Evolutionary conservation across 164 flowering plant genomes (phyloP), one percentile per base, ranked within the genome.

Genomic region (Buxus sempervirens): DNA sequence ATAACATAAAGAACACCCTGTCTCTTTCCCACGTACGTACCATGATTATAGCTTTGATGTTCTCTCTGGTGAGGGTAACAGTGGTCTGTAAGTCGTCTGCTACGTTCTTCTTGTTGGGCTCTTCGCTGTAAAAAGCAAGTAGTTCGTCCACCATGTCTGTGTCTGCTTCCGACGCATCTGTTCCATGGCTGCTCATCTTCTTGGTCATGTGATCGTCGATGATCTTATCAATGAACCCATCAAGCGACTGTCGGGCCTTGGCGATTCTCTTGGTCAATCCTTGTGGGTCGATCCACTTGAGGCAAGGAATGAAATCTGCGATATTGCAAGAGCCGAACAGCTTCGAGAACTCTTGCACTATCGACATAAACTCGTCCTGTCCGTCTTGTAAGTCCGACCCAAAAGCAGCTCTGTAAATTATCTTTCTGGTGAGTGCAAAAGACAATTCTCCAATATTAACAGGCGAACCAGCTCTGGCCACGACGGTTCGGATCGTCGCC

Each of bases 21-120:
- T n/a, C n/a, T n/a, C n/a, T n/a, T 3, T 32, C 7, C 38, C 3
- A 3, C 38, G 7, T 32, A 32, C 7, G 7, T 82, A 90, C 97
- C 94, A 90, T 90, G 78, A 90, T 89, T 42, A 90, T 90, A 53
- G 92, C 94, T 73, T 90, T 90, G 81, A 90, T 90, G 72, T 90
- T 86, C 28, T 82, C 90, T 68, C 84, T 71, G 0, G 85, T 89
- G 51, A 90, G 83, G 36, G 62, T 84, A 53, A 88, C 72, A 36
- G 87, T 32, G 60, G 54, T 78, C 36, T 83, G 82, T 9, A 82
- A 65, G 66, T 90, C 90, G 0, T 80, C 85, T 1, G 78, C n/a
- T n/a, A n/a, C n/a, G 69, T 21, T 72, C 84, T 7, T 32, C 73
- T 51, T 65, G 70, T 13, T 62, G 38, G 9, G 68, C 78, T 77